Evolutionary conservation across 2,329 filamentous ascomycete genomes (phyloP).

Genomic region (Colletotrichum sp.): DNA sequence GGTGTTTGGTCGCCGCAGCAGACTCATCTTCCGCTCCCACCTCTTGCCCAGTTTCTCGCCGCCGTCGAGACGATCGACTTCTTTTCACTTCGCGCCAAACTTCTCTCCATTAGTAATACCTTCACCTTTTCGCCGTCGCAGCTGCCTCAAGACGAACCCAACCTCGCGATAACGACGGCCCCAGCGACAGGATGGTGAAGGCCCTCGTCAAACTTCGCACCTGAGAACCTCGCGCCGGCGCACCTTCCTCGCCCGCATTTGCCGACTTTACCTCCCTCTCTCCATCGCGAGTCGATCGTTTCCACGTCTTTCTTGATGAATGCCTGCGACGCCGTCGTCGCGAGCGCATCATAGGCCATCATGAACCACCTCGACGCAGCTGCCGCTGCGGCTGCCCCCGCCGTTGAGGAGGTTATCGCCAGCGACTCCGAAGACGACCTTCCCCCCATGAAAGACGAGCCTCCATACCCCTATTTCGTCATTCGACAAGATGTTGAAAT

Average conservation of each 20-base stretch:
- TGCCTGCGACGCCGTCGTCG: background rate
- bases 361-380: constrained; percentile 17
- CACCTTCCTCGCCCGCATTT: constrained; percentile 1
- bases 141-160: background rate
- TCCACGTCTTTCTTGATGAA: background rate
- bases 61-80: background rate
- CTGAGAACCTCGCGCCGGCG: constrained; percentile 19
- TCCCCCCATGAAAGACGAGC: constrained; percentile 36
- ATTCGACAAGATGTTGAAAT: constrained; percentile 88
- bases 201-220: constrained; percentile 2
- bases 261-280: background rate
- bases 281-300: background rate
- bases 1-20: constrained; percentile 9
- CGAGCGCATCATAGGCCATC: constrained; percentile 12
- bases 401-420: constrained; percentile 13
- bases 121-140: background rate
- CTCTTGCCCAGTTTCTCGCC: background rate
- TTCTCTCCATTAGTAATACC: background rate
- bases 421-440: constrained; percentile 32
- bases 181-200: constrained; percentile 18
- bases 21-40: background rate
- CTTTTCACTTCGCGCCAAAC: background rate
- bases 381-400: constrained; percentile 1
- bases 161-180: background rate
- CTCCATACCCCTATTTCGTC: constrained; percentile 55